phyloP scores from a whole-genome alignment of 2,329 filamentous ascomycete species.

The Aspergillus neoniger region DNA sequence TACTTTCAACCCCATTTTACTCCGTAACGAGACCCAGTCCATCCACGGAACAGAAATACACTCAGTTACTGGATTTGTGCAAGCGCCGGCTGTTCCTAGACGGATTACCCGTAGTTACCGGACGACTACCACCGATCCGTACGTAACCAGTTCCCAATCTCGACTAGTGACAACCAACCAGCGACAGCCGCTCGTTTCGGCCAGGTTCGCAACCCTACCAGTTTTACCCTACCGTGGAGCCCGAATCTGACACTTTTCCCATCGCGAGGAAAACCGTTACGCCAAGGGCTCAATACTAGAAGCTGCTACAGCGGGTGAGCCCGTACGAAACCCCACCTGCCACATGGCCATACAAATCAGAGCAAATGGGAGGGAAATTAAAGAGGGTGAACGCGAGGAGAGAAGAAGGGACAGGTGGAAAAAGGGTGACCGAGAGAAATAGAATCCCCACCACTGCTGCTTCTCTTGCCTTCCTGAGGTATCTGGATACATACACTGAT shows the following conservation, averaged over 20 bases:
- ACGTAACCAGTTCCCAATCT: slow-evolving; percentile 4
- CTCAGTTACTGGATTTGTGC: not conserved
- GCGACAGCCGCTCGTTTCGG: slow-evolving; percentile 18
- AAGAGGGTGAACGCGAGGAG: not conserved
- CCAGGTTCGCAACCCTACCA: slow-evolving; percentile 6
- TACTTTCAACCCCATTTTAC: not conserved
- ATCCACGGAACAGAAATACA: not conserved
- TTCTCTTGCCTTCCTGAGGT: not conserved
- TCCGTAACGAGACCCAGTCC: not conserved
- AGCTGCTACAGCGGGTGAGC: slow-evolving; percentile 34
- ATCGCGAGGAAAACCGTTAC: slow-evolving; percentile 35
- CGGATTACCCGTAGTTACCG: slow-evolving; percentile 10
- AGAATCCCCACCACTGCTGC: not conserved
- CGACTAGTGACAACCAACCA: not conserved
- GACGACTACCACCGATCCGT: slow-evolving; percentile 7
- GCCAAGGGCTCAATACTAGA: slow-evolving; percentile 26
- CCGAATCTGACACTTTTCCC: slow-evolving; percentile 17
- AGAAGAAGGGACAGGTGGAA: slow-evolving; percentile 1
- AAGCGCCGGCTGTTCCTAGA: slow-evolving; percentile 9
- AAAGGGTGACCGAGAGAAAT: not conserved
- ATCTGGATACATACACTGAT: not conserved
- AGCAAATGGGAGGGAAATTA: slow-evolving; percentile 2
- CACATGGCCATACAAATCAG: slow-evolving; percentile 28
- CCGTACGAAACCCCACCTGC: slow-evolving; percentile 36
- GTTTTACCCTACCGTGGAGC: slow-evolving; percentile 9